These are phyloP conservation scores for Vitis amurensis DNA, from an alignment of 164 flowering plant genomes.

Conservation along the genomic window DNA sequence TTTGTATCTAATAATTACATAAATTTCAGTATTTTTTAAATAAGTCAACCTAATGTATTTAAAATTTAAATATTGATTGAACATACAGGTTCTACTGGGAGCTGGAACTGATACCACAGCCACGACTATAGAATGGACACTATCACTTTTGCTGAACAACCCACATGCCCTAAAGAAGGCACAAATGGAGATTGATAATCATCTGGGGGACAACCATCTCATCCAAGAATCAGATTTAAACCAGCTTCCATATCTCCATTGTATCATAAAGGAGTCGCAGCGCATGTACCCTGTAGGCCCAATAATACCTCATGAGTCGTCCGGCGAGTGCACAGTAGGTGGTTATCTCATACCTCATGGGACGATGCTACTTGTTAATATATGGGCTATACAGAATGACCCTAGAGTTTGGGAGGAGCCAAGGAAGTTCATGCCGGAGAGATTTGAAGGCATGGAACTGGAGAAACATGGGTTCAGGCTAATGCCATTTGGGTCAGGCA, in stretches of 20 bases:
- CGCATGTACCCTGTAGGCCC: constrained; percentile 35
- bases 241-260: constrained; percentile 29
- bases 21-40: too few species aligned
- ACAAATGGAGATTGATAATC: constrained; percentile 23
- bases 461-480: constrained; percentile 26
- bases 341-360: constrained; percentile 33
- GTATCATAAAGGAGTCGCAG: constrained; percentile 32
- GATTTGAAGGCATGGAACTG: constrained; percentile 24
- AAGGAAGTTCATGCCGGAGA: constrained; percentile 32
- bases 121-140: too few species aligned
- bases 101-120: too few species aligned
- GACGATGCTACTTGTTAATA: constrained; percentile 36
- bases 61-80: too few species aligned
- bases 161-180: constrained; percentile 28
- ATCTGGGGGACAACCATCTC: constrained; percentile 17
- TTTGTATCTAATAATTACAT: too few species aligned
- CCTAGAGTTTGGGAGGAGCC: constrained; percentile 33
- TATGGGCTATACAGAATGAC: constrained; percentile 41
- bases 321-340: constrained; percentile 26
- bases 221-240: constrained; percentile 34
- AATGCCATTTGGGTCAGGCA: constrained; percentile 48
- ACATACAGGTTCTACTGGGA: too few species aligned
- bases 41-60: too few species aligned
- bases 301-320: constrained; percentile 35
- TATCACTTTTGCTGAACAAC: too few species aligned